Conservation (phyloP, 768 basidiomycete genomes). For the Xerocomus spinulosus region DNA sequence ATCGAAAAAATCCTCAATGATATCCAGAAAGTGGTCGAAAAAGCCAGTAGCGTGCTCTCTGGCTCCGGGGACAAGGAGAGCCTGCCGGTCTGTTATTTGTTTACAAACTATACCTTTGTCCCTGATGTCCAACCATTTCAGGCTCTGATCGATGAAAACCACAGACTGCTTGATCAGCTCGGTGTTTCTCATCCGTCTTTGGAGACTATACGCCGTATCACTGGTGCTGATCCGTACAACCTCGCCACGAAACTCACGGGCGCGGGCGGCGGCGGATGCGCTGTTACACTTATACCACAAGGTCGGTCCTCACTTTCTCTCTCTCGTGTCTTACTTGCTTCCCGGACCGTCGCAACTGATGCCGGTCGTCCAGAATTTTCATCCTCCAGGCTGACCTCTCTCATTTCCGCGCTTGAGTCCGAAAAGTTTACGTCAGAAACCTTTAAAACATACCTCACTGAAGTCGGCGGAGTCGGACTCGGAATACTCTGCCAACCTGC, state of each 20-base stretch:
- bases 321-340: neutral
- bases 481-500: conserved; percentile 70
- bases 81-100: conserved; percentile 49
- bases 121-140: conserved; percentile 27
- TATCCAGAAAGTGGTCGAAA: conserved; percentile 83
- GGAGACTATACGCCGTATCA: conserved; percentile 75
- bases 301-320: conserved; percentile 43
- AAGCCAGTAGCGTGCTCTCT: conserved; percentile 69
- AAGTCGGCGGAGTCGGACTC: conserved; percentile 90
- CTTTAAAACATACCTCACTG: conserved; percentile 66
- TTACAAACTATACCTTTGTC: neutral
- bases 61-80: conserved; percentile 35
- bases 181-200: conserved; percentile 89
- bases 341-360: neutral
- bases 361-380: conserved; percentile 56
- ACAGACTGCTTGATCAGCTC: conserved; percentile 73
- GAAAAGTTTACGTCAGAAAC: conserved; percentile 31
- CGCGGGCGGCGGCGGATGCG: conserved; percentile 97
- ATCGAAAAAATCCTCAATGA: conserved; percentile 72
- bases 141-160: conserved; percentile 87
- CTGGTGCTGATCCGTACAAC: conserved; percentile 55
- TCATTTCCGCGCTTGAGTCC: conserved; percentile 51
- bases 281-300: conserved; percentile 92
- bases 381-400: conserved; percentile 48
- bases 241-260: conserved; percentile 95